Conservation (phyloP, 345 rosid genomes). For the Murraya koenigii region DNA sequence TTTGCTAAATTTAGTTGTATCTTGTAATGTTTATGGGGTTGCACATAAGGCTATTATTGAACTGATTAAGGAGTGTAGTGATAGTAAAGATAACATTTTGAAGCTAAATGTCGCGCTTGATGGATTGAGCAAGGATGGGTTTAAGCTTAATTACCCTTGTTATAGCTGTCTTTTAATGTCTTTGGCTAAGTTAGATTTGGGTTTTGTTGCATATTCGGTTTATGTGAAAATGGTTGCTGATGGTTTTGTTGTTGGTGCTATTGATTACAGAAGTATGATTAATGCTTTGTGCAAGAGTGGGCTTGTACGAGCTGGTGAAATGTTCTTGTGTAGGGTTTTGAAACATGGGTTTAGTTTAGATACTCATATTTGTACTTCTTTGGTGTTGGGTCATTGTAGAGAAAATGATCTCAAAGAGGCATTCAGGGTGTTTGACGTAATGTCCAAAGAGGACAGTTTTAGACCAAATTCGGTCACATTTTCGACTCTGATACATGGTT, state of each 20-base stretch:
- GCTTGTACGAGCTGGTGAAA: conserved; percentile 36
- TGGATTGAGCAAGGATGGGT: conserved; percentile 31
- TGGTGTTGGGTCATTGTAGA: conserved; percentile 41
- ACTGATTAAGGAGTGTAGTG: conserved; percentile 28
- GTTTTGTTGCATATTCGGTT: conserved; percentile 29
- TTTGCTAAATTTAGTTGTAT: conserved; percentile 27
- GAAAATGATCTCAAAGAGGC: conserved; percentile 23
- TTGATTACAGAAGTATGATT: conserved; percentile 41
- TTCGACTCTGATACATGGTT: conserved; percentile 44
- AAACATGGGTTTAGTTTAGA: conserved; percentile 42
- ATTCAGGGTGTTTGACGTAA: conserved; percentile 42
- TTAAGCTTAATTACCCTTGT: conserved; percentile 47
- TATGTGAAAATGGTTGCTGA: conserved; percentile 37
- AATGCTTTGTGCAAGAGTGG: conserved; percentile 50
- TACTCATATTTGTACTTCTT: conserved; percentile 44
- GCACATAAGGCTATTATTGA: conserved; percentile 32
- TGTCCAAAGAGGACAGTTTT: conserved; percentile 35
- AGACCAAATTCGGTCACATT: conserved; percentile 44
- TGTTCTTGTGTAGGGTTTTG: conserved; percentile 40
- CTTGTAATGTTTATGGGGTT: conserved; percentile 29
- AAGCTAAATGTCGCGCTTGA: conserved; percentile 37
- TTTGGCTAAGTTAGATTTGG: conserved; percentile 40
- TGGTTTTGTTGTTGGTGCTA: conserved; percentile 34
- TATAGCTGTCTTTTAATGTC: conserved; percentile 45
- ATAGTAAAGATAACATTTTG: conserved; percentile 28